Conservation (phyloP, 2,329 filamentous ascomycete species). For the Acrocalymma vagum region DNA sequence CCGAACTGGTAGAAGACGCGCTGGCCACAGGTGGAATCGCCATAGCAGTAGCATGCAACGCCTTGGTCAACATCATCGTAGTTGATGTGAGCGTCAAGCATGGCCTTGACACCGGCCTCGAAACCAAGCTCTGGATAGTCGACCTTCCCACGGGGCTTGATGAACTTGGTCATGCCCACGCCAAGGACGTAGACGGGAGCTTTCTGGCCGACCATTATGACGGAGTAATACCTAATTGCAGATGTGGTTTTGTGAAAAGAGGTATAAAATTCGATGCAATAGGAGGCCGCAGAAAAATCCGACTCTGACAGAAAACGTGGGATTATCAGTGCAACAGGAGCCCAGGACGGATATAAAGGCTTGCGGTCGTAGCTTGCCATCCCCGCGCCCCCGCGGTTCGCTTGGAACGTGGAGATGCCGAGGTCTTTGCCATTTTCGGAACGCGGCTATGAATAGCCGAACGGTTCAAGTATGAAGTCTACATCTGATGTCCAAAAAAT, state of each 20-base stretch:
- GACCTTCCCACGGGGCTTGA: slow-evolving; percentile 93
- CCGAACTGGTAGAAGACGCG: slow-evolving; percentile 99
- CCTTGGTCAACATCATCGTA: slow-evolving; percentile 97
- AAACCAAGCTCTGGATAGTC: slow-evolving; percentile 96
- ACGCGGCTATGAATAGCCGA: slow-evolving; percentile 30
- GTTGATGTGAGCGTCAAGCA: slow-evolving; percentile 84
- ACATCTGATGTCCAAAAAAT: not conserved
- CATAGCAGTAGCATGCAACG: slow-evolving; percentile 97
- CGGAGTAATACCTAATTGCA: slow-evolving; percentile 3
- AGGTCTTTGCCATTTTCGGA: slow-evolving; percentile 28
- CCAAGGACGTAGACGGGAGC: slow-evolving; percentile 85
- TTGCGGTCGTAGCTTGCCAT: slow-evolving; percentile 15
- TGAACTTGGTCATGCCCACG: slow-evolving; percentile 99
- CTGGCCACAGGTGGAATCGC: slow-evolving; percentile 93
- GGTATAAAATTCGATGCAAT: not conserved
- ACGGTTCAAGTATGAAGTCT: slow-evolving; percentile 1
- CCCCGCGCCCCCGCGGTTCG: slow-evolving; percentile 24
- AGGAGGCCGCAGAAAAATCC: not conserved
- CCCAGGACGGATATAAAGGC: slow-evolving; percentile 21
- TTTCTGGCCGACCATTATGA: slow-evolving; percentile 60
- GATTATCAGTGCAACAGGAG: slow-evolving; percentile 6
- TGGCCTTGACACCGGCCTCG: slow-evolving; percentile 88
- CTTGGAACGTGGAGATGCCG: slow-evolving; percentile 29
- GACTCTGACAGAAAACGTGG: not conserved
- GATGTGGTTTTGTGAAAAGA: slow-evolving; percentile 7